Conservation (phyloP, 192 early-diverging fungal species). For the Podila clonocystis region DNA sequence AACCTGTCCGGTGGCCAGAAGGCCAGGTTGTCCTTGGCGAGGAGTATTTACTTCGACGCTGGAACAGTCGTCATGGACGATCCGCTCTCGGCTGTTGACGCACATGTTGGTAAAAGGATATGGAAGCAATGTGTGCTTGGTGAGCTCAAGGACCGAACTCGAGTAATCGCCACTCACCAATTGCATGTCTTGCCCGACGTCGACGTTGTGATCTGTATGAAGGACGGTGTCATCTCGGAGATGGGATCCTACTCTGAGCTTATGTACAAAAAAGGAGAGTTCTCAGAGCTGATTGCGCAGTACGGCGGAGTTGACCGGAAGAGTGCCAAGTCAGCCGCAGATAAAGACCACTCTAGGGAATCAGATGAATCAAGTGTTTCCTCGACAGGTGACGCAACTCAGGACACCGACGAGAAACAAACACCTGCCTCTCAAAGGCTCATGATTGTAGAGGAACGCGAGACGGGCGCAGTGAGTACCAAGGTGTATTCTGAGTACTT, state of each 20-base stretch:
- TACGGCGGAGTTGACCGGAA: conserved; percentile 57
- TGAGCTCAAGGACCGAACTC: conserved; percentile 36
- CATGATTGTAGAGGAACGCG: conserved; percentile 12
- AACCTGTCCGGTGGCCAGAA: conserved; percentile 89
- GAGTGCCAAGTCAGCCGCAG: background rate
- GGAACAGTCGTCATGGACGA: conserved; percentile 82
- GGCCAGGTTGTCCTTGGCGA: conserved; percentile 82
- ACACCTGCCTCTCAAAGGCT: background rate
- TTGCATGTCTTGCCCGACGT: conserved; percentile 75
- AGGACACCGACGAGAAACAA: background rate
- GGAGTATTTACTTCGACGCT: conserved; percentile 80
- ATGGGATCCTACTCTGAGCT: conserved; percentile 70
- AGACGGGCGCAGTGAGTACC: conserved; percentile 2
- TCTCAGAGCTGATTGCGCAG: conserved; percentile 60
- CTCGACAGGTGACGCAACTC: conserved; percentile 14
- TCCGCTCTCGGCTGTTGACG: conserved; percentile 89
- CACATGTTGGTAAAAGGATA: conserved; percentile 47
- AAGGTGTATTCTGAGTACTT: conserved; percentile 15
- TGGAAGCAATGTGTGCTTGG: conserved; percentile 57
- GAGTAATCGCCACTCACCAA: conserved; percentile 83
- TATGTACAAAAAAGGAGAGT: conserved; percentile 62
- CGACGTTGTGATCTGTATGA: conserved; percentile 75
- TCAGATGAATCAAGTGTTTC: background rate
- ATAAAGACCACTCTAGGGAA: background rate
- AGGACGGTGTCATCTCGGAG: conserved; percentile 72